Base-by-base conservation (phyloP, 140 eudicot species). In the Bidens hawaiensis region DNA sequence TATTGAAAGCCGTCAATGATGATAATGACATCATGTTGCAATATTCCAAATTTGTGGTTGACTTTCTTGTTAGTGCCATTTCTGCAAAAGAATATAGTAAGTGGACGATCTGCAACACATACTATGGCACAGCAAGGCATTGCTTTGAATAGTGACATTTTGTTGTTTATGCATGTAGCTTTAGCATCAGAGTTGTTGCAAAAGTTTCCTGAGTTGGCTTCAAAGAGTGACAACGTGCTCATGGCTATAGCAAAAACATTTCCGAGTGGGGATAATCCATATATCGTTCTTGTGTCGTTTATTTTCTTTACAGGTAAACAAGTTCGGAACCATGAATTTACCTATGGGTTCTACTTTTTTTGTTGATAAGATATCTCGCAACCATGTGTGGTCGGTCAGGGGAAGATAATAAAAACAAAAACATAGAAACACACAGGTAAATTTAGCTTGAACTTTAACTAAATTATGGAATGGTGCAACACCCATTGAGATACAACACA, bases 41-140 rank as follows among this genome's bases (percentile, higher is more conserved):
- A 4, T 18, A 5, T 18, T 38, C 9, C 1, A 33, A 50, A 19
- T 48, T 48, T 21, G 62, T 61, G 0, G 62, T 23, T 2, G 22
- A 31, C 17, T 18, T 65, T 50, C 60, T 65, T 36, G 52, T 34
- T 53, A 50, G 51, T 51, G 62, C 62, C 1, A 50, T 65, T 65
- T 50, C 71, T 33, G 62, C 62, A 34, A 65, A 50, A 52, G 5
- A 15, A 14, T 65, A 65, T 12, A 1, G 71, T 50, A 15, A 65
- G 61, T n/a, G n/a, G n/a, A n/a, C n/a, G n/a, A n/a, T n/a, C n/a
- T n/a, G n/a, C n/a, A n/a, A n/a, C n/a, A n/a, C n/a, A n/a, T n/a
- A n/a, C n/a, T n/a, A n/a, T n/a, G n/a, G n/a, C n/a, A n/a, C n/a
- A n/a, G n/a, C n/a, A n/a, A n/a, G n/a, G n/a, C n/a, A n/a, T n/a